Base-by-base conservation (phyloP, 148 eudicot genomes). In the Drosera capensis region DNA sequence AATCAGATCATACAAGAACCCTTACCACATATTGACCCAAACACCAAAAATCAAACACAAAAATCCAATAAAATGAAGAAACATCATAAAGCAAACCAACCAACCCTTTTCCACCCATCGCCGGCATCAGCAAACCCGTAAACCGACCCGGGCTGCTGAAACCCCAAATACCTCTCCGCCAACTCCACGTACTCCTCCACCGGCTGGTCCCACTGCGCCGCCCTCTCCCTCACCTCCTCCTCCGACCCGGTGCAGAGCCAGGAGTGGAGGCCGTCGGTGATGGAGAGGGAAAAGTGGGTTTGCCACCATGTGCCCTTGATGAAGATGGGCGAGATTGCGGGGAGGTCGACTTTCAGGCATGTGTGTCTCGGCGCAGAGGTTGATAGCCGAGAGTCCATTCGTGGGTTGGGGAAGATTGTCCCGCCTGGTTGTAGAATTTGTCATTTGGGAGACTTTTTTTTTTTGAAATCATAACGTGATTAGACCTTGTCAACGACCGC, bases 161-260 rank as follows among this genome's bases (percentile, higher is more conserved):
- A 80, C 68, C 93, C 97, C 45, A 84, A 58, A 57, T 80, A 71
- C 3, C 51, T 61, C 67, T 90, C 93, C 0, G 93, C 86, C 54
- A 84, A 67, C 20, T 75, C 72, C 20, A 90, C 49, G 54, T 90
- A 90, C 8, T 90, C 95, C 7, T 72, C 43, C 44, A 70, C 79
- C 12, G 86, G 67, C 52, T 80, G 95, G 60, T 90, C 97, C 97
- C 97, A 84, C 45, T 73, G 83, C 14, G 80, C 71, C 14, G 93
- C 97, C 30, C 87, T 73, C 56, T 90, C 95, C 34, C 60, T 59
- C 22, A 90, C 93, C 54, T 84, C 97, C 2, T 84, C 95, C 48
- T 78, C 87, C 13, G 84, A 62, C 82, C 96, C 88, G 25, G 46
- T 35, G 69, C 83, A 78, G 24, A 66, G 62, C 96, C 96, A 87